These are phyloP conservation scores for Aspergillus sp. DNA, from an alignment of 2,329 filamentous ascomycete species.

Conservation along the genomic window DNA sequence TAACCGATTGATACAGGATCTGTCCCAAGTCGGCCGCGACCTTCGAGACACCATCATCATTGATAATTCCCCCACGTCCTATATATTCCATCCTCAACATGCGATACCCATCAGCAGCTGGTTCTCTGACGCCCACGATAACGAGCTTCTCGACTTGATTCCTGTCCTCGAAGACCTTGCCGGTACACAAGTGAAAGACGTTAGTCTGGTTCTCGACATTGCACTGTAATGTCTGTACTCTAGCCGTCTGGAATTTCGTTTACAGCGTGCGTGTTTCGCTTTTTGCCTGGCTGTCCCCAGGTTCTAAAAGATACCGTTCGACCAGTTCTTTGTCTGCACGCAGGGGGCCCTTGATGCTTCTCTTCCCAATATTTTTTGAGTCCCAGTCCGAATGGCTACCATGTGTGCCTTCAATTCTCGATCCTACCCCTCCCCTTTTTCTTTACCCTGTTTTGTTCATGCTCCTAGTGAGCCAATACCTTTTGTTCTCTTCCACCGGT, in stretches of 20 bases:
- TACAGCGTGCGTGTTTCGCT: conserved; percentile 26
- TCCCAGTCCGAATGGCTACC: not conserved
- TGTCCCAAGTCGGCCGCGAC: conserved; percentile 94
- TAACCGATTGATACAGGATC: conserved; percentile 56
- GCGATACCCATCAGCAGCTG: conserved; percentile 99
- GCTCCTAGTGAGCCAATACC: conserved; percentile 29
- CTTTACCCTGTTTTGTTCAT: conserved; percentile 6
- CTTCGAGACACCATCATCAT: conserved; percentile 98
- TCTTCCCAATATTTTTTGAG: not conserved
- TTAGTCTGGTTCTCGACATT: conserved; percentile 96
- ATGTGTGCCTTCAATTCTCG: not conserved
- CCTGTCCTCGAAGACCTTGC: conserved; percentile 97
- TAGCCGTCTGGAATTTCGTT: conserved; percentile 28
- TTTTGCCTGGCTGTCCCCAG: conserved; percentile 11
- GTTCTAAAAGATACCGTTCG: conserved; percentile 11
- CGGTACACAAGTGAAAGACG: conserved; percentile 82
- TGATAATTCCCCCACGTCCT: conserved; percentile 97
- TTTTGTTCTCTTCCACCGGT: conserved; percentile 18
- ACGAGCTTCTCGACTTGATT: conserved; percentile 95
- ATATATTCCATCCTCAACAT: conserved; percentile 99
- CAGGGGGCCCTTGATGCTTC: not conserved
- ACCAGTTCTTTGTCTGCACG: conserved; percentile 2
- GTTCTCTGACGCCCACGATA: conserved; percentile 99
- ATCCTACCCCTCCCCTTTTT: conserved; percentile 2
- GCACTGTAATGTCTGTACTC: conserved; percentile 52